A percentile compares a stretch with the other conserved stretches of the same genome.
phyloP scores from a whole-genome alignment of 441 rosid species.

The Corymbia calophylla region DNA sequence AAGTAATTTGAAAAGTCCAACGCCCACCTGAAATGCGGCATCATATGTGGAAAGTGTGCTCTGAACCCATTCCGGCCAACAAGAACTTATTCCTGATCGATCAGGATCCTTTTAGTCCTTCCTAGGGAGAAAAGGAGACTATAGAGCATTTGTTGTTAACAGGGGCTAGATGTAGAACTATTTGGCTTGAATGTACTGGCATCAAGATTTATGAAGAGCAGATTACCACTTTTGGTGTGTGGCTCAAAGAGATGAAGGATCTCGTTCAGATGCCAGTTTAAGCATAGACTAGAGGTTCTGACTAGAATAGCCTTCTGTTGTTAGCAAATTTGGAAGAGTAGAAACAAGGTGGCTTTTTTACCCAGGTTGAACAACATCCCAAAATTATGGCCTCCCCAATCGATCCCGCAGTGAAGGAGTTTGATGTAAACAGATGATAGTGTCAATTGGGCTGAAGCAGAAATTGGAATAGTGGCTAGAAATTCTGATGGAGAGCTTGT shows the following conservation, averaged over 20 bases:
- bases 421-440: background rate
- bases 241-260: background rate
- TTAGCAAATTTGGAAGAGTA: background rate
- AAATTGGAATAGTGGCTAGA: background rate
- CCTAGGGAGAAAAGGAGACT: background rate
- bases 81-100: background rate
- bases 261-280: background rate
- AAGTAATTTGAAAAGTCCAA: background rate
- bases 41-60: background rate
- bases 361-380: background rate
- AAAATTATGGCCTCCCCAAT: background rate
- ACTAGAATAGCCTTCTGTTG: background rate
- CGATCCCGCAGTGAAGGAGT: background rate
- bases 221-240: background rate
- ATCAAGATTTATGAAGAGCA: background rate
- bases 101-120: background rate
- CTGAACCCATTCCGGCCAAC: background rate
- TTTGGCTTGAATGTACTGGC: background rate
- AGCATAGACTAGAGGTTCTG: background rate
- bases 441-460: background rate
- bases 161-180: background rate
- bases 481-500: background rate
- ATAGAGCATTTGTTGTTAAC: background rate
- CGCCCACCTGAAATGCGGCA: background rate
- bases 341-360: background rate